Evolutionary conservation across 2,329 filamentous ascomycete genomes (phyloP).

Genomic region (Torrubiella hemipterigena): DNA sequence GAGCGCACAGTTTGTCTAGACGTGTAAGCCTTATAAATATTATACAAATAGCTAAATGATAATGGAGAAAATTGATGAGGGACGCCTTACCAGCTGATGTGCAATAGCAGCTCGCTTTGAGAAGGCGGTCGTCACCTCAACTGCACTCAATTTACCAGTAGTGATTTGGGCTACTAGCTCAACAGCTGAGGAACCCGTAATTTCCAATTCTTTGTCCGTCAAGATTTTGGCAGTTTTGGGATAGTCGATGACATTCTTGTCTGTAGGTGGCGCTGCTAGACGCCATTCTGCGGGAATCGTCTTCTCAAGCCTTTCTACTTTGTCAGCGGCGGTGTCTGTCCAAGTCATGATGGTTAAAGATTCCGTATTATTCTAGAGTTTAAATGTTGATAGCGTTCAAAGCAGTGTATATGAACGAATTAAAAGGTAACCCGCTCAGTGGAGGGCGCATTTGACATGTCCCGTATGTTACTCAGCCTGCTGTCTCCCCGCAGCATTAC

Average conservation of each 20-base stretch:
- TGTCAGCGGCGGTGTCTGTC: background rate
- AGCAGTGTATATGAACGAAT: too few relatives aligned
- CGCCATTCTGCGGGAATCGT: background rate
- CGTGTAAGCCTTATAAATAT: too few relatives aligned
- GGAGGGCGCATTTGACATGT: too few relatives aligned
- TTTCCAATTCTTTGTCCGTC: constrained; percentile 10
- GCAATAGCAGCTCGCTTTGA: constrained; percentile 15
- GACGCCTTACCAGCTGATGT: constrained; percentile 12
- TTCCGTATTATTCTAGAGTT: background rate
- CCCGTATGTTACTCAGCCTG: too few relatives aligned
- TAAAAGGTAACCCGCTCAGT: too few relatives aligned
- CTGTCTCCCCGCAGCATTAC: too few relatives aligned
- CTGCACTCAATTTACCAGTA: constrained; percentile 9
- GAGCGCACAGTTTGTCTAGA: constrained; percentile 25
- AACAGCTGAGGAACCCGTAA: constrained; percentile 9
- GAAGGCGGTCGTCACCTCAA: constrained; percentile 14
- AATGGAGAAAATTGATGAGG: background rate
- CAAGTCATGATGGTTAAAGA: background rate
- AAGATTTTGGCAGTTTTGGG: constrained; percentile 7
- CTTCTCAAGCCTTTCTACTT: background rate
- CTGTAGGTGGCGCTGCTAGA: background rate
- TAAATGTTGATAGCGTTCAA: too few relatives aligned
- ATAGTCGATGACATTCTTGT: background rate
- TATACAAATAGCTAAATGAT: background rate
- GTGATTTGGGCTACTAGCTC: constrained; percentile 9